Conservation (phyloP, 306 rosid species). For the Glycine latifolia region DNA sequence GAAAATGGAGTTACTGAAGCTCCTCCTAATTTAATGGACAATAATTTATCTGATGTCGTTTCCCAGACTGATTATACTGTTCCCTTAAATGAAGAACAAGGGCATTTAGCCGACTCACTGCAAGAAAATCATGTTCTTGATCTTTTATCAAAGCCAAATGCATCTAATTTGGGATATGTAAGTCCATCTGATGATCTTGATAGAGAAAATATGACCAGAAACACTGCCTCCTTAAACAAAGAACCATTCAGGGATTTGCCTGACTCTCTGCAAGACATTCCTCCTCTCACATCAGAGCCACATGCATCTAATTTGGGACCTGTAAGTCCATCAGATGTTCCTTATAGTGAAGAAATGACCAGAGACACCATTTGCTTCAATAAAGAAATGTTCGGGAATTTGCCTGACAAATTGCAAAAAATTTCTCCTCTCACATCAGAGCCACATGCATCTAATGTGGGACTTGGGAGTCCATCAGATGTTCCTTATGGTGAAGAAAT, state of each 20-base stretch:
- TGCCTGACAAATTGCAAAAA: conserved; percentile 43
- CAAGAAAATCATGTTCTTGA: conserved; percentile 37
- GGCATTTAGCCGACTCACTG: conserved; percentile 35
- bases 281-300: conserved; percentile 34
- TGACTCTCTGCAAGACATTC: conserved; percentile 32
- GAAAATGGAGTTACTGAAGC: conserved; percentile 55
- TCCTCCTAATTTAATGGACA: conserved; percentile 50
- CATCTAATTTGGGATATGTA: conserved; percentile 10
- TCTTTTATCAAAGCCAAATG: conserved; percentile 30
- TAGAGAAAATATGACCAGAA: conserved; percentile 36
- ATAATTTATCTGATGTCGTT: conserved; percentile 53
- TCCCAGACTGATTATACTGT: conserved; percentile 49
- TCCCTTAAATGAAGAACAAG: conserved; percentile 49
- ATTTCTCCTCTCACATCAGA: conserved; percentile 43
- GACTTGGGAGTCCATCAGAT: conserved; percentile 15
- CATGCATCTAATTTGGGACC: conserved; percentile 25
- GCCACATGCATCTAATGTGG: conserved; percentile 36
- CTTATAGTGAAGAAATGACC: conserved; percentile 32
- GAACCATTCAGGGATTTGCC: conserved; percentile 48
- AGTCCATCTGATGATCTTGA: conserved; percentile 33
- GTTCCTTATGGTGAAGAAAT: conserved; percentile 43
- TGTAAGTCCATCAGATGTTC: conserved; percentile 35
- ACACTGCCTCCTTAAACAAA: conserved; percentile 51
- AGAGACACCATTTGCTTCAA: conserved; percentile 49
- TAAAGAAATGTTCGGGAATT: conserved; percentile 44